Evolutionary conservation across 2,329 filamentous ascomycete genomes (phyloP), one percentile per base, ranked within the genome.

Genomic region (Microdochium bolleyi): DNA sequence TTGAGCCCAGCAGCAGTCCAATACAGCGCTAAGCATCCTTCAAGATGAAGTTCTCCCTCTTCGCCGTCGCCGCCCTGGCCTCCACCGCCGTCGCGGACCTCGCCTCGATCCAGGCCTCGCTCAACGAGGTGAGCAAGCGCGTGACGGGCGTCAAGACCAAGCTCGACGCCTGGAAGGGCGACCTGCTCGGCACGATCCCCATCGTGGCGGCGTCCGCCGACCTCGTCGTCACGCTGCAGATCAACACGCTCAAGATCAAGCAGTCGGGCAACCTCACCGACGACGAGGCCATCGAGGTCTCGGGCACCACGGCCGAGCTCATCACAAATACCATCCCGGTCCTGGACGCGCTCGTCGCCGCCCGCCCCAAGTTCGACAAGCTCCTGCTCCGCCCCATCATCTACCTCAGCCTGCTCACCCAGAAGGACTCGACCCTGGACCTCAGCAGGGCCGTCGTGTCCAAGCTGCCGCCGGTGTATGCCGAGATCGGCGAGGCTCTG

Each of bases 321-420:
- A 63, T 67, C 48, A 52, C 48, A 11, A 61, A 62, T n/a, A 71
- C 76, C 55, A 67, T 73, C 56, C 51, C 57, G 30, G 70, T 71
- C 3, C 64, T 76, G 27, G 57, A 61, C 8, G 64, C 64, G n/a
- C 60, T 77, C 22, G 63, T 74, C 54, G 58, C 53, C 11, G 60
- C 66, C 25, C 75, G 75, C 62, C 65, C 61, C 21, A 71, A 73
- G 55, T 79, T 78, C 53, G 70, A 76, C 56, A 62, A 62, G 38
- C 59, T 75, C 5, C 51, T 73, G 1, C 56, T 78, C 34, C 66
- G 63, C 49, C 72, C 74, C 0, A 58, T 74, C 34, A 73, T 78
- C 34, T 61, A 74, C 38, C 46, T 73, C 16, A 72, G 70, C 54
- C 58, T 80, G 24, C 58, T 70, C 52, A 54, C 67, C 7, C 65